phyloP scores from a whole-genome alignment of 2,329 filamentous ascomycete species.

The Fusarium chuoi region DNA sequence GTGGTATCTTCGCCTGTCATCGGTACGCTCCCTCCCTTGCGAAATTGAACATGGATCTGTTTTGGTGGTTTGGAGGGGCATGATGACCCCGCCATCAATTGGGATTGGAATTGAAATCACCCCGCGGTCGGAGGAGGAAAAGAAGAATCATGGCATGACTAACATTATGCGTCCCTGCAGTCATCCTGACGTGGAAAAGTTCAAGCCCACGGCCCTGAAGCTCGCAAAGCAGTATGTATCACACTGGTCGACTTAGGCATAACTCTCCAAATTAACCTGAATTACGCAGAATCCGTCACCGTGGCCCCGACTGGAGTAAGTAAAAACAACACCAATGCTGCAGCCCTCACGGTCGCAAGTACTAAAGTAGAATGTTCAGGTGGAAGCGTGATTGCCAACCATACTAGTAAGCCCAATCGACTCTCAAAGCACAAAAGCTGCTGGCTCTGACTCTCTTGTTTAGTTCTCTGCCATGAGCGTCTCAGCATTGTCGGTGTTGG shows the following conservation, averaged over 20 bases:
- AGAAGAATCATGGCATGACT: slow-evolving; percentile 37
- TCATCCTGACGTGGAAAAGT: slow-evolving; percentile 94
- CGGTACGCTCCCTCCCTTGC: slow-evolving; percentile 61
- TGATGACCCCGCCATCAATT: slow-evolving; percentile 35
- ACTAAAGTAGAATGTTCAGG: slow-evolving; percentile 62
- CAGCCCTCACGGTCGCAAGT: slow-evolving; percentile 32
- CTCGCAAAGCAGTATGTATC: slow-evolving; percentile 87
- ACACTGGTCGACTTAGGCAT: not conserved
- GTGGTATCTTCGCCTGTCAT: slow-evolving; percentile 97
- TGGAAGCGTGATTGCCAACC: slow-evolving; percentile 88
- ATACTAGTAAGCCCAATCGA: slow-evolving; percentile 77
- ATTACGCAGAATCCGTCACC: slow-evolving; percentile 81
- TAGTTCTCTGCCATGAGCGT: slow-evolving; percentile 96
- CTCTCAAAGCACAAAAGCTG: not conserved
- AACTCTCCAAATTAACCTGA: slow-evolving; percentile 25
- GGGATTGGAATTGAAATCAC: slow-evolving; percentile 34
- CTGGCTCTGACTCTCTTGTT: slow-evolving; percentile 44
- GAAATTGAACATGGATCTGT: slow-evolving; percentile 40
- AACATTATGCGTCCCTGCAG: slow-evolving; percentile 50
- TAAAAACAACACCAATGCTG: slow-evolving; percentile 40
- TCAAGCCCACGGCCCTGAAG: slow-evolving; percentile 93
- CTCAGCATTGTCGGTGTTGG: slow-evolving; percentile 97
- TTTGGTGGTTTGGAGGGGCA: slow-evolving; percentile 28
- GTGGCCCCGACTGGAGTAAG: slow-evolving; percentile 98
- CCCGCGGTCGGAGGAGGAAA: slow-evolving; percentile 45